These are phyloP conservation scores for Talaromyces adpressus DNA, from an alignment of 495 filamentous ascomycete species.

Conservation along the genomic window DNA sequence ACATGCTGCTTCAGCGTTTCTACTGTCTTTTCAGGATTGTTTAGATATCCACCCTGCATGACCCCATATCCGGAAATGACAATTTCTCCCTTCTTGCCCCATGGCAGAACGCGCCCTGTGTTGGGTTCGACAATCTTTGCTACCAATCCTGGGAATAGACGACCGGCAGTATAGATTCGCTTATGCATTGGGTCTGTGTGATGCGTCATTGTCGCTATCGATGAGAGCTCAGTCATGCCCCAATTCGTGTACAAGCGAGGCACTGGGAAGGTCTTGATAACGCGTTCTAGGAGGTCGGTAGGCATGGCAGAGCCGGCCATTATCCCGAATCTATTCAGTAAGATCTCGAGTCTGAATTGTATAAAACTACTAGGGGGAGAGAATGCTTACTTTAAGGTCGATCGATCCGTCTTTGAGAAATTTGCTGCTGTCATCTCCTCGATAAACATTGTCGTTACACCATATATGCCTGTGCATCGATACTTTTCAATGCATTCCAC, in stretches of 20 bases:
- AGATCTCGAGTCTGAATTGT: neutral
- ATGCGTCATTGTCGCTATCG: neutral
- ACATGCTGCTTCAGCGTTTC: neutral
- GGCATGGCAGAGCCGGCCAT: constrained; percentile 4
- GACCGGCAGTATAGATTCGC: neutral
- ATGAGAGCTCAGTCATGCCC: constrained; percentile 1
- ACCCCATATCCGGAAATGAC: neutral
- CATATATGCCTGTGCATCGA: constrained; percentile 3
- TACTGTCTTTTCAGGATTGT: neutral
- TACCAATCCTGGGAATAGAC: neutral
- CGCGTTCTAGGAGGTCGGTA: neutral
- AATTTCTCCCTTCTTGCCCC: neutral
- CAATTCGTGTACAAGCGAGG: neutral
- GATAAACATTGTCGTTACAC: constrained; percentile 12
- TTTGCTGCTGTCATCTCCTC: constrained; percentile 7
- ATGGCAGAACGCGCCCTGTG: neutral
- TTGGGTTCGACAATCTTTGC: neutral
- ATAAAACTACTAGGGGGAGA: neutral
- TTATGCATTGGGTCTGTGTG: neutral
- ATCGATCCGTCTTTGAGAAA: neutral
- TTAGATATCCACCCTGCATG: neutral
- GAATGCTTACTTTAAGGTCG: neutral
- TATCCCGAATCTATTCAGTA: neutral
- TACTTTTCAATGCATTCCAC: constrained; percentile 5
- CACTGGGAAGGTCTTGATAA: constrained; percentile 4